Evolutionary conservation across 2,329 filamentous ascomycete species (phyloP).

Genomic region (Ciborinia camelliae): DNA sequence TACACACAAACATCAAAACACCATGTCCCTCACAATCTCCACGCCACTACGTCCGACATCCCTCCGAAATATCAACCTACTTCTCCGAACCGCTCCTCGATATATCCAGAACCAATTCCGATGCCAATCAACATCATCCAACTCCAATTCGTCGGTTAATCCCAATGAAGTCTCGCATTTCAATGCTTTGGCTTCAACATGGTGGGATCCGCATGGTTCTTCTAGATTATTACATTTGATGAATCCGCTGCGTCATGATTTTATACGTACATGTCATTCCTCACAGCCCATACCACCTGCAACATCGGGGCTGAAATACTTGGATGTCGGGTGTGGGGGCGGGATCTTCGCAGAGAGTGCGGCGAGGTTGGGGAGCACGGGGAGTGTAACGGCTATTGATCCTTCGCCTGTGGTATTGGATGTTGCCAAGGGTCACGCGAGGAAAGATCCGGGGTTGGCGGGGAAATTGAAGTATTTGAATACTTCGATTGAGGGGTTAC

Average conservation of each 20-base stretch:
- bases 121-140: constrained; percentile 33
- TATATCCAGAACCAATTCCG: constrained; percentile 35
- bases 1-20: constrained; percentile 11
- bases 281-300: constrained; percentile 46
- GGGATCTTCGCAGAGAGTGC: constrained; percentile 93
- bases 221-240: constrained; percentile 93
- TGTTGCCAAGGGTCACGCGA: constrained; percentile 73
- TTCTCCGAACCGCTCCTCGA: constrained; percentile 35
- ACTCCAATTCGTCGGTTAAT: constrained; percentile 67
- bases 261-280: constrained; percentile 71
- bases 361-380: constrained; percentile 62
- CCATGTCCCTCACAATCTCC: constrained; percentile 16
- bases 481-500: constrained; percentile 70
- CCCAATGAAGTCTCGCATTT: constrained; percentile 90
- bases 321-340: constrained; percentile 93
- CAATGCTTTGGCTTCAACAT: constrained; percentile 84
- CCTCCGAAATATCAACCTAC: constrained; percentile 34
- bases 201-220: constrained; percentile 96
- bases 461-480: constrained; percentile 69
- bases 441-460: constrained; percentile 65
- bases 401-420: constrained; percentile 69
- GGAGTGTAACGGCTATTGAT: constrained; percentile 71
- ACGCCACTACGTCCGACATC: constrained; percentile 31
- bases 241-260: constrained; percentile 95
- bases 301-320: constrained; percentile 58